phyloP scores from a whole-genome alignment of 441 rosid genomes.

The Rhodomyrtus psidioides region DNA sequence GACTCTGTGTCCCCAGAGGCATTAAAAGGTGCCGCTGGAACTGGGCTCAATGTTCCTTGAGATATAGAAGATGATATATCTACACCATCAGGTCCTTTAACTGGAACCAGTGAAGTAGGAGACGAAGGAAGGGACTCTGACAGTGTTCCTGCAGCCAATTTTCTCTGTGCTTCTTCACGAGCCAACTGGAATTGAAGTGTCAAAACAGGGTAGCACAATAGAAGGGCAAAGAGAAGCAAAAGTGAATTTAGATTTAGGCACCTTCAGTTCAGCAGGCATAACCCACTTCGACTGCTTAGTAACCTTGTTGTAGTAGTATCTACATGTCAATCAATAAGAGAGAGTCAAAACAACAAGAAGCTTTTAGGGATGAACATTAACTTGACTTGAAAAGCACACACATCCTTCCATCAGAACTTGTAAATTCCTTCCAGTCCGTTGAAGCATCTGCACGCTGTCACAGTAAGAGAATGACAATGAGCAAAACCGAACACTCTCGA shows the following conservation, averaged over 20 bases:
- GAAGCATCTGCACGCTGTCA: constrained; percentile 70
- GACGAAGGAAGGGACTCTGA: constrained; percentile 22
- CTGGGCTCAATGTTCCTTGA: constrained; percentile 32
- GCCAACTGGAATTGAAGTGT: constrained; percentile 41
- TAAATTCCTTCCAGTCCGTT: constrained; percentile 72
- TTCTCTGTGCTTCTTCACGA: constrained; percentile 48
- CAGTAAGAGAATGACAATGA: constrained; percentile 13
- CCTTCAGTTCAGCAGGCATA: constrained; percentile 70
- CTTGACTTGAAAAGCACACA: constrained; percentile 18
- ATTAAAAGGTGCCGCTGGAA: constrained; percentile 22
- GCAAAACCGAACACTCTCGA: neutral
- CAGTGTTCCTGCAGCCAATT: constrained; percentile 25
- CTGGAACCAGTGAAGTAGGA: constrained; percentile 18
- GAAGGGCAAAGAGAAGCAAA: constrained; percentile 3
- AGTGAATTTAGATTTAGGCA: constrained; percentile 3
- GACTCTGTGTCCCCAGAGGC: constrained; percentile 20
- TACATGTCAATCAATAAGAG: constrained; percentile 21
- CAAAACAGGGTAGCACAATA: neutral
- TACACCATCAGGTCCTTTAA: constrained; percentile 25
- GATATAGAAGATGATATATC: constrained; percentile 27
- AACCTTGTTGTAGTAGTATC: constrained; percentile 66
- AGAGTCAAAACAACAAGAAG: constrained; percentile 9
- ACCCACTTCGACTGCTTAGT: constrained; percentile 68
- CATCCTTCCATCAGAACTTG: constrained; percentile 68
- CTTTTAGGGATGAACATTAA: constrained; percentile 4